Conservation (phyloP, 2,329 filamentous ascomycete genomes). For the Ophiostoma novo-ulmi region DNA sequence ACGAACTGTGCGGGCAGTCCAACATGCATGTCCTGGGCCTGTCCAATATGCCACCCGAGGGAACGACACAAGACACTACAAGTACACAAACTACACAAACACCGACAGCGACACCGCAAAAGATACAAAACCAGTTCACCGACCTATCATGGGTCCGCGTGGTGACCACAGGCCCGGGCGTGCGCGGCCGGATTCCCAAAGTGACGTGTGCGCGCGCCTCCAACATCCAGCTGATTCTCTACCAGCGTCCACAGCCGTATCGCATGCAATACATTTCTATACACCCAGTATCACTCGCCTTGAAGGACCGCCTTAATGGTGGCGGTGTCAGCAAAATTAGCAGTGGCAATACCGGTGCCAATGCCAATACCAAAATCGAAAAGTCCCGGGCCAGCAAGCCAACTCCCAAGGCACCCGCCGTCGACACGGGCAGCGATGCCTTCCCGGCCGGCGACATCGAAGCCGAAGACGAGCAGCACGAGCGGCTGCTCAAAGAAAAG, state of each 20-base stretch:
- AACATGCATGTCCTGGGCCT: constrained; percentile 82
- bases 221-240: constrained; percentile 82
- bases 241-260: constrained; percentile 75
- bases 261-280: constrained; percentile 97
- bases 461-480: constrained; percentile 64
- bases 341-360: neutral
- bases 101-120: neutral
- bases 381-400: neutral
- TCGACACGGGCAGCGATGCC: constrained; percentile 29
- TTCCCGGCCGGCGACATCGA: constrained; percentile 51
- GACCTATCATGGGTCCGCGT: constrained; percentile 67
- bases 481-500: constrained; percentile 52
- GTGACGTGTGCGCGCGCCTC: constrained; percentile 68
- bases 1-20: constrained; percentile 75
- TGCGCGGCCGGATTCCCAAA: constrained; percentile 51
- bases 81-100: neutral
- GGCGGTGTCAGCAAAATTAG: neutral
- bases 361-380: neutral
- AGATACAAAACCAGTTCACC: neutral
- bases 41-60: constrained; percentile 55
- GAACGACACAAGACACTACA: constrained; percentile 25
- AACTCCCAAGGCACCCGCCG: neutral
- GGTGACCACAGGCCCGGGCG: constrained; percentile 49
- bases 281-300: constrained; percentile 77
- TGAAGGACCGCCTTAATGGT: constrained; percentile 61